Percentiles rank a stretch among this genome's conserved stretches.
phyloP scores from a whole-genome alignment of 2,329 filamentous ascomycete genomes.

The Eutypella sp. region DNA sequence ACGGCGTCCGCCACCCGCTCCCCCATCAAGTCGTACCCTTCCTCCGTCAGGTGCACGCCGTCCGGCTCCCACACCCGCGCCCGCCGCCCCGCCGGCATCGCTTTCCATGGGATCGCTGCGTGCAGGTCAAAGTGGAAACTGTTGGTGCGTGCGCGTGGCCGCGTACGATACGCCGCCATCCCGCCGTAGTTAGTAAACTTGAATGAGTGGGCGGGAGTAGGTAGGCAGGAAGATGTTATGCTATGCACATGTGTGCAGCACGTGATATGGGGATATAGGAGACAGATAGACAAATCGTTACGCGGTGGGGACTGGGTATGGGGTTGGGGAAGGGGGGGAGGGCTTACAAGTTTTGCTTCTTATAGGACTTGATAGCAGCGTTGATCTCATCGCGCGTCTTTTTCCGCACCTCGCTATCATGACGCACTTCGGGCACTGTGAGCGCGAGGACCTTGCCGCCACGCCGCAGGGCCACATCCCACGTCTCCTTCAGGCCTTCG shows the following conservation, averaged over 20 bases:
- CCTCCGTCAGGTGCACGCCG: conserved; percentile 51
- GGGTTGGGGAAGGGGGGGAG: not conserved
- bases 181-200: no score
- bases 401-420: conserved; percentile 24
- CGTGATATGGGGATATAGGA: not conserved
- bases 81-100: conserved; percentile 40
- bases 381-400: conserved; percentile 44
- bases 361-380: conserved; percentile 43
- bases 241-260: not conserved
- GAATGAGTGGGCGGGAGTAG: no score
- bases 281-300: not conserved
- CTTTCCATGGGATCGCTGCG: conserved; percentile 48
- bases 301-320: not conserved
- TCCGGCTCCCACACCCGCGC: conserved; percentile 53
- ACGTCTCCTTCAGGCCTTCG: conserved; percentile 43
- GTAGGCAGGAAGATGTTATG: no score
- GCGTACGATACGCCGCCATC: no score
- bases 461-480: conserved; percentile 43
- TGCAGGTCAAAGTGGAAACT: conserved; percentile 55
- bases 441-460: conserved; percentile 56
- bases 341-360: conserved; percentile 48
- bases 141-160: conserved; percentile 1
- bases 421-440: conserved; percentile 52
- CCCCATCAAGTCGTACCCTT: conserved; percentile 60
- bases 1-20: conserved; percentile 49